A percentile compares a stretch with the other conserved stretches of the same genome.
Evolutionary conservation across 2,329 filamentous ascomycete species (phyloP).

Genomic region (Nemania diffusa): DNA sequence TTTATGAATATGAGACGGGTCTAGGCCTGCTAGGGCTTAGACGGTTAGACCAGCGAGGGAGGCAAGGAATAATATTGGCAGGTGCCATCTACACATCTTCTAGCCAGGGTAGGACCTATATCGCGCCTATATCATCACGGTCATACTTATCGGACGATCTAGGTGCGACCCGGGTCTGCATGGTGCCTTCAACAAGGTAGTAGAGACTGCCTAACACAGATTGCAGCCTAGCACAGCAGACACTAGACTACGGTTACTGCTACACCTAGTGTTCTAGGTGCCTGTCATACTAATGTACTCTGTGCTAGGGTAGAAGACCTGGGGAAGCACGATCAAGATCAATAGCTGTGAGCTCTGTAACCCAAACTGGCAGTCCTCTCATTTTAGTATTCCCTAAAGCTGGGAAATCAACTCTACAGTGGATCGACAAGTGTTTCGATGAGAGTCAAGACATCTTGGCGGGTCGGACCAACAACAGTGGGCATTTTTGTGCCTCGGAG

Average conservation of each 20-base stretch:
- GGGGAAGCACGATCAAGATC: slow-evolving; percentile 12
- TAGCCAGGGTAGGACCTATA: not conserved
- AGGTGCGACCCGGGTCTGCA: not conserved
- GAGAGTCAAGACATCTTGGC: slow-evolving; percentile 12
- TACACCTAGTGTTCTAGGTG: not conserved
- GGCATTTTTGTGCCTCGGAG: not conserved
- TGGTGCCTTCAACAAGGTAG: not conserved
- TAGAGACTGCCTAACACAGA: not conserved
- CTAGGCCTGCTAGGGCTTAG: slow-evolving; percentile 3
- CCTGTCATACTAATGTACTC: too few species aligned
- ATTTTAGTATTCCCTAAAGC: not conserved
- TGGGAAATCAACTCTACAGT: not conserved
- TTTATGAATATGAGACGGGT: slow-evolving; percentile 24
- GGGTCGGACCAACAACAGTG: slow-evolving; percentile 10
- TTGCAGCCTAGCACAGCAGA: not conserved
- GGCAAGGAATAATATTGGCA: slow-evolving; percentile 1
- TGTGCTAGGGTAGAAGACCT: too few species aligned
- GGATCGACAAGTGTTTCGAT: slow-evolving; percentile 19
- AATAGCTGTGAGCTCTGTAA: not conserved
- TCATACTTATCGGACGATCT: not conserved
- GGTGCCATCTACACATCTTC: not conserved
- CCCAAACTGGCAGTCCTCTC: slow-evolving; percentile 8
- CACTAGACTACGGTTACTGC: not conserved
- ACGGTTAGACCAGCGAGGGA: slow-evolving; percentile 7
- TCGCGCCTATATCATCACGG: not conserved